A percentile compares a stretch with the other conserved stretches of the same genome.
Evolutionary conservation across 2,329 filamentous ascomycete genomes (phyloP).

Genomic region (Neofusicoccum parvum): DNA sequence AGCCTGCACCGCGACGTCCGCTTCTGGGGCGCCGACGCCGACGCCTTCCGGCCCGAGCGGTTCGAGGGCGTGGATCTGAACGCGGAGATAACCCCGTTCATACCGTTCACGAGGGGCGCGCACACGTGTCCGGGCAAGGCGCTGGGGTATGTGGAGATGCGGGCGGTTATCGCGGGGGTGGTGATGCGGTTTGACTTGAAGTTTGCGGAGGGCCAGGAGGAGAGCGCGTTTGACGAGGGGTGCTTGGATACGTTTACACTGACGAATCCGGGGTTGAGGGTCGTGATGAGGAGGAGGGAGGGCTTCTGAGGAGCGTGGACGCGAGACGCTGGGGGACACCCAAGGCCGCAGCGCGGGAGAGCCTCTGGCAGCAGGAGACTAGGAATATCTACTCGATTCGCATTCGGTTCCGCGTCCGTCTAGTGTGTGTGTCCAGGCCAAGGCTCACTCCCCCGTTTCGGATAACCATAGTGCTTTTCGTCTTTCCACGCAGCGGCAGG

Average conservation of each 20-base stretch:
- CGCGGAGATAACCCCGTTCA: not conserved
- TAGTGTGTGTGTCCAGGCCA: too few species aligned
- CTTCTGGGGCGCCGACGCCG: not conserved
- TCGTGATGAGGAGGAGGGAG: constrained; percentile 25
- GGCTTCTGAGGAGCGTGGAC: too few species aligned
- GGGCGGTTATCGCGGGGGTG: constrained; percentile 26
- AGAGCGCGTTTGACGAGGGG: constrained; percentile 23
- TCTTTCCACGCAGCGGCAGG: too few species aligned
- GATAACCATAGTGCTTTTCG: too few species aligned
- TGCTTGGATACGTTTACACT: constrained; percentile 22
- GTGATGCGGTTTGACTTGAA: constrained; percentile 26
- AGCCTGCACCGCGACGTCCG: constrained; percentile 22
- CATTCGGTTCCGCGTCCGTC: too few species aligned
- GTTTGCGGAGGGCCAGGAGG: constrained; percentile 28
- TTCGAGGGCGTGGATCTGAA: not conserved
- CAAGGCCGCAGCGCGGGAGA: too few species aligned
- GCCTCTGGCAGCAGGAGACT: too few species aligned
- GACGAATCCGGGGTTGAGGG: constrained; percentile 31
- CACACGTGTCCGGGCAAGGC: constrained; percentile 25
- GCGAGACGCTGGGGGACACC: too few species aligned
- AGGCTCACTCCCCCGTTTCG: too few species aligned
- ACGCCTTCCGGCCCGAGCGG: constrained; percentile 5
- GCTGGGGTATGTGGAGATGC: constrained; percentile 26
- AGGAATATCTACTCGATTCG: too few species aligned
- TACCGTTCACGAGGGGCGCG: not conserved